A percentile compares a stretch with the other conserved stretches of the same genome.
These are phyloP conservation scores for Aspergillus ibericus DNA, from an alignment of 2,329 filamentous ascomycete species.

Conservation along the genomic window DNA sequence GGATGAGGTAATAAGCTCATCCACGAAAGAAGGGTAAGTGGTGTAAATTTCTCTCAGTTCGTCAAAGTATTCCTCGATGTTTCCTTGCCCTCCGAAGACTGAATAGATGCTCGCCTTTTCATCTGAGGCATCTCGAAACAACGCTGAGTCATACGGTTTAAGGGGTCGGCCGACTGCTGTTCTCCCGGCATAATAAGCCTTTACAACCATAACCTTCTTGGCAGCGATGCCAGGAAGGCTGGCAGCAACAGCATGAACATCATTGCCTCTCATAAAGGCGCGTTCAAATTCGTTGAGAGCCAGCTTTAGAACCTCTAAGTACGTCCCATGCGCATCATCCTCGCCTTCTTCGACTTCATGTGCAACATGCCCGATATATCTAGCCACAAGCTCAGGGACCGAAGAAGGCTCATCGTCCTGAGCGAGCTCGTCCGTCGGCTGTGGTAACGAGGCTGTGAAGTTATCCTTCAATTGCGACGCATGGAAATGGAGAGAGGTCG, in stretches of 20 bases:
- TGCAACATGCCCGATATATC: slow-evolving; percentile 89
- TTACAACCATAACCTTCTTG: slow-evolving; percentile 89
- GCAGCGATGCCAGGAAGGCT: slow-evolving; percentile 82
- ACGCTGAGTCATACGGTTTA: slow-evolving; percentile 88
- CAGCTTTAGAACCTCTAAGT: slow-evolving; percentile 88
- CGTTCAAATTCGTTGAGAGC: slow-evolving; percentile 95
- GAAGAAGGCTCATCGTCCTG: slow-evolving; percentile 99
- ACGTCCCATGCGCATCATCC: slow-evolving; percentile 82
- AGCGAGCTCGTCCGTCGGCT: slow-evolving; percentile 93
- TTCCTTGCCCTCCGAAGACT: slow-evolving; percentile 95
- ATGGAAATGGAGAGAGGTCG: slow-evolving; percentile 93
- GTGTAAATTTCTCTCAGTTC: slow-evolving; percentile 88
- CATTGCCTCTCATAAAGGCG: slow-evolving; percentile 89
- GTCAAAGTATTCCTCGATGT: slow-evolving; percentile 99
- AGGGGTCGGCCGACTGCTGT: slow-evolving; percentile 80
- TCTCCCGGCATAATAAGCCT: slow-evolving; percentile 88
- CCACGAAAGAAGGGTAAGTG: slow-evolving; percentile 88
- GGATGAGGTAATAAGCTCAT: slow-evolving; percentile 76
- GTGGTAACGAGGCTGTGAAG: slow-evolving; percentile 80
- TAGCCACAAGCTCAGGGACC: slow-evolving; percentile 83
- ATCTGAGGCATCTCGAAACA: slow-evolving; percentile 84
- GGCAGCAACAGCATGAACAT: slow-evolving; percentile 87
- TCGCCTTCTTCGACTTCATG: slow-evolving; percentile 89
- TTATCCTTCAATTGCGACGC: slow-evolving; percentile 90
- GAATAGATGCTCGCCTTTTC: slow-evolving; percentile 83